Evolutionary conservation across 257 asterid genomes (phyloP), one percentile per base, ranked within the genome.

Genomic region (Jacaranda copaia): DNA sequence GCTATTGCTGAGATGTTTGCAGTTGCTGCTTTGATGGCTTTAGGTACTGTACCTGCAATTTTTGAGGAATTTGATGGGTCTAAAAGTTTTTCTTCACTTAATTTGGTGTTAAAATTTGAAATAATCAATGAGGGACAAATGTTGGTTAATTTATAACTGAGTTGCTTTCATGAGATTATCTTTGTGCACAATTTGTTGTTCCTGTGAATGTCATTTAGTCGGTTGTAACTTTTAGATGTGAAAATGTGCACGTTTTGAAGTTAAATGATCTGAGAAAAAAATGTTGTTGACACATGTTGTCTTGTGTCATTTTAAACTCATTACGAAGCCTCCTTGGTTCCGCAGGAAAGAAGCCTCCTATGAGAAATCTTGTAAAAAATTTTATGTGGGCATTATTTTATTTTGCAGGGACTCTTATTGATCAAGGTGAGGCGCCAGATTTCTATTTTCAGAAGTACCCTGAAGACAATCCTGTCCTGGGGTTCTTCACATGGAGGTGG

Each of bases 401-500:
- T 35, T 57, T 42, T 59, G 74, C 81, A 95, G 99, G 99, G 68
- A 91, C 98, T 7, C 10, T 81, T 20, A 76, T 96, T 57, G 91
- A 87, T 18, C 97, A 96, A 87, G 92, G 98, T 0, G 92, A 96
- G 85, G 79, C 91, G 3, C 97, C 91, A 0, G 91, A 83, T 39
- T 95, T 82, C 79, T 89, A 91, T 75, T 72, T 90, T 56, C 87
- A 77, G 77, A 91, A 90, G 76, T 85, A 79, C 77, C 82, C 97
- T 4, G 96, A 91, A 83, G 89, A 86, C 72, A 84, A 90, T 87
- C 96, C 99, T 20, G 76, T 68, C 77, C 74, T 95, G 0, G 94
- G 99, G 75, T 52, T 90, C 80, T 84, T 90, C 77, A 87, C 96
- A 36, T 93, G 91, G 97, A 90, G 91, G 83, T 93, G 97, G 98